Conservation (phyloP, 768 basidiomycete genomes). For the Mycena olivaceomarginata region DNA sequence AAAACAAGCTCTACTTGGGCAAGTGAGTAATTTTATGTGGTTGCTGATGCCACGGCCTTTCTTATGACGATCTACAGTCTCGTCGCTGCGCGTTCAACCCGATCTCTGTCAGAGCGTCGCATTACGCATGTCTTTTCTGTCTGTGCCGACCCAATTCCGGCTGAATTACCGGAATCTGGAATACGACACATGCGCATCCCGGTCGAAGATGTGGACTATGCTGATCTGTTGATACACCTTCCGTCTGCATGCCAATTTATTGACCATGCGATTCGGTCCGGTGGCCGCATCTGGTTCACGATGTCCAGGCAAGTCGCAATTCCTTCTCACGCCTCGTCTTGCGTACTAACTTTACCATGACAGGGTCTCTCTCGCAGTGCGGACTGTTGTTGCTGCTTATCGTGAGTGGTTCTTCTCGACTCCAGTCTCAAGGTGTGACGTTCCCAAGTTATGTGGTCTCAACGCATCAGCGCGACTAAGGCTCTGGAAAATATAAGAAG, state of each 20-base stretch:
- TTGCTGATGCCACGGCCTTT: constrained; percentile 44
- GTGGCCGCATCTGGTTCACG: constrained; percentile 81
- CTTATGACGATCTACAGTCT: constrained; percentile 65
- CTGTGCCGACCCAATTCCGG: constrained; percentile 82
- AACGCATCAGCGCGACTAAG: constrained; percentile 71
- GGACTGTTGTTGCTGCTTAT: constrained; percentile 85
- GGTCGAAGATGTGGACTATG: constrained; percentile 82
- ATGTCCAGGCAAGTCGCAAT: constrained; percentile 62
- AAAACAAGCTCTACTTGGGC: constrained; percentile 81
- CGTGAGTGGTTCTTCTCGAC: constrained; percentile 63
- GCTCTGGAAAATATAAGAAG: constrained; percentile 77
- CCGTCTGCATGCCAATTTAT: constrained; percentile 81
- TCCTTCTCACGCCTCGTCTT: background rate
- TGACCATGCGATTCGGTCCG: constrained; percentile 72
- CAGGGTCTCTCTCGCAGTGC: constrained; percentile 78
- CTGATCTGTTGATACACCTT: constrained; percentile 79
- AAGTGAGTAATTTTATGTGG: constrained; percentile 71
- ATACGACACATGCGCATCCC: constrained; percentile 82
- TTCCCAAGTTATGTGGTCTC: constrained; percentile 80
- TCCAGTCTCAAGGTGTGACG: background rate
- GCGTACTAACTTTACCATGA: background rate
- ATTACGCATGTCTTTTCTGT: constrained; percentile 90
- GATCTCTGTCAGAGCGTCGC: constrained; percentile 79
- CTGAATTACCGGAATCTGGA: constrained; percentile 82
- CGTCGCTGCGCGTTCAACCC: constrained; percentile 81